Base-by-base conservation (phyloP, 768 basidiomycete species). In the Pulveroboletus sp. region DNA sequence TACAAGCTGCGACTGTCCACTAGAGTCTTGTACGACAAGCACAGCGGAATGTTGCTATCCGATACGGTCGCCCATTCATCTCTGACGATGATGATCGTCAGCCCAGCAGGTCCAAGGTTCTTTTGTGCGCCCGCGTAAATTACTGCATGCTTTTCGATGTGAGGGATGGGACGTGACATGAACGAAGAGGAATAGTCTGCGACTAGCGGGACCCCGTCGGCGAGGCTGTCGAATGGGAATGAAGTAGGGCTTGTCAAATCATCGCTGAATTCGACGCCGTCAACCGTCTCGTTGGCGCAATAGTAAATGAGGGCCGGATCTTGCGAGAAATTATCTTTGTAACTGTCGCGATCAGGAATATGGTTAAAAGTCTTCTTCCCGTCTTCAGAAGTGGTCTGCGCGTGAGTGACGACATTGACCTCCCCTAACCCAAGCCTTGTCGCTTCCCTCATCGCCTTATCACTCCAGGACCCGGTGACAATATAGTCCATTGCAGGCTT, bases 261-360 rank as follows among this genome's bases (percentile, higher is more conserved):
- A 44, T 74, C 64, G 2, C 85, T 73, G 72, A 89, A 98, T 73
- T 98, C 86, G 40, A 93, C 86, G 36, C 96, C 96, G 58, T 95
- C 86, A 50, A 98, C 88, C 13, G 96, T 99, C 75, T 99, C 96
- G 76, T 99, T 99, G 68, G 96, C 96, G 78, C 96, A 99, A 73
- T 96, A 98, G 73, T 95, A 98, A 51, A 97, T 85, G 58, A 94
- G 78, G 23, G 89, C 94, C 13, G 95, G 85, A 63, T 84, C 78
- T n/a, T 70, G 54, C 8, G 87, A 86, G 73, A 97, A 92, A 10
- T 70, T 64, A 22, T 60, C 44, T 42, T n/a, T 50, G 78, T 87
- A 98, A 45, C 78, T 76, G 46, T 74, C 70, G 63, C 81, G 82
- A 11, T 82, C 72, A 9, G 96, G 93, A 63, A 98, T 81, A 54